Evolutionary conservation across 2,329 filamentous ascomycete species (phyloP).

Genomic region (Diplocarpon mali): DNA sequence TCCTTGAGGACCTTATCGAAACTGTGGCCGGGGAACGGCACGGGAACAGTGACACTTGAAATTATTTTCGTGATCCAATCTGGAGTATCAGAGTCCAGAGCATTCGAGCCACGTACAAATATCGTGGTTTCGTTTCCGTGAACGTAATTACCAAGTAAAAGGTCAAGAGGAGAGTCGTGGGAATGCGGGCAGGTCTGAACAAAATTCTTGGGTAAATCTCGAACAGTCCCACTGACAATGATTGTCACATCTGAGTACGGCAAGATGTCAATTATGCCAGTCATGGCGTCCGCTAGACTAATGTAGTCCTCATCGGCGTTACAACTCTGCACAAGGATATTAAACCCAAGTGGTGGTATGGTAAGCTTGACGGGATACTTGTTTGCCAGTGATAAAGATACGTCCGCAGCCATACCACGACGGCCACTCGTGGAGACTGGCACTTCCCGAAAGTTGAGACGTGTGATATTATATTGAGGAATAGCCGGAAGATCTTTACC

Average conservation of each 20-base stretch:
- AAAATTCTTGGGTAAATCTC: conserved; percentile 61
- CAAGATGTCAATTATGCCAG: conserved; percentile 52
- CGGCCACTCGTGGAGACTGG: conserved; percentile 36
- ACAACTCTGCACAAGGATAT: conserved; percentile 78
- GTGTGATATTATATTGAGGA: conserved; percentile 73
- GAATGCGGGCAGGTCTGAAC: conserved; percentile 65
- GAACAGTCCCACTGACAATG: conserved; percentile 61
- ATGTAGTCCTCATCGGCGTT: conserved; percentile 61
- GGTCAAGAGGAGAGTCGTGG: conserved; percentile 71
- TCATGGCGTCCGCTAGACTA: conserved; percentile 64
- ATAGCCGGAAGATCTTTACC: conserved; percentile 62
- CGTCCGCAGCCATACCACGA: conserved; percentile 66
- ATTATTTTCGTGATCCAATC: conserved; percentile 74
- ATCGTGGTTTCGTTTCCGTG: conserved; percentile 68
- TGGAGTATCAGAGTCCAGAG: conserved; percentile 57
- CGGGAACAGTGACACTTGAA: conserved; percentile 68
- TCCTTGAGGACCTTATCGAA: conserved; percentile 79
- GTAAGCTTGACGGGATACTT: conserved; percentile 66
- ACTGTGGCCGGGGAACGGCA: conserved; percentile 72
- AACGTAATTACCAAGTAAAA: conserved; percentile 70
- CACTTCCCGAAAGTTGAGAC: conserved; percentile 68
- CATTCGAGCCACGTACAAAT: conserved; percentile 69
- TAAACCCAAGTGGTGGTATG: conserved; percentile 71
- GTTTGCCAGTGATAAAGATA: conserved; percentile 62
- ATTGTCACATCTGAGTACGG: conserved; percentile 58